phyloP scores from a whole-genome alignment of 305 asterid species.

The Rubia tinctorum region DNA sequence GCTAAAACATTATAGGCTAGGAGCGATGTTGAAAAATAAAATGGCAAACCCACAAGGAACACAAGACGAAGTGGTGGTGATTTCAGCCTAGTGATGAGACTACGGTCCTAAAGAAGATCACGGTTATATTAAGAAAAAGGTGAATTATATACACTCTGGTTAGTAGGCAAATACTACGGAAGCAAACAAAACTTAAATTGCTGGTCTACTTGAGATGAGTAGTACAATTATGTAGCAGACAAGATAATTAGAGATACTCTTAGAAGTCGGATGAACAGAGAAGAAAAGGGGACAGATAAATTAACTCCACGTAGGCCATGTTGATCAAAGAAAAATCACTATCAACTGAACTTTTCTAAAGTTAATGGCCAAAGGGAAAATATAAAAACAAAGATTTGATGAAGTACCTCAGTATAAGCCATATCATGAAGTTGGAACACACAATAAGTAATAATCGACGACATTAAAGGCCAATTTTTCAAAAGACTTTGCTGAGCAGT shows the following conservation, averaged over 20 bases:
- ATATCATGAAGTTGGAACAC: constrained; percentile 83
- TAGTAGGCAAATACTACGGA: not conserved
- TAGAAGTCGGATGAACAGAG: not conserved
- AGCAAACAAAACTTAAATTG: constrained; percentile 1
- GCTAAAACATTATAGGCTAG: not conserved
- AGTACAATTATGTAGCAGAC: not conserved
- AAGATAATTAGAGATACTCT: not conserved
- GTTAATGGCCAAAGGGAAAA: not conserved
- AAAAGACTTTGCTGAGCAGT: constrained; percentile 38
- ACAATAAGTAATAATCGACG: constrained; percentile 67
- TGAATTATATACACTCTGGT: not conserved
- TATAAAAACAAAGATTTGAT: not conserved
- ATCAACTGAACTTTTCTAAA: not conserved
- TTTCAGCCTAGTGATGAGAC: not conserved
- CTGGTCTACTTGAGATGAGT: not conserved
- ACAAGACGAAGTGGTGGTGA: not conserved
- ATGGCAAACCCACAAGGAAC: not conserved
- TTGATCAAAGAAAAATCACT: not conserved
- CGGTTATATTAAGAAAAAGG: not conserved
- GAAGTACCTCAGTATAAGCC: constrained; percentile 74
- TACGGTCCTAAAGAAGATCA: not conserved
- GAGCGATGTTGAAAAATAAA: not conserved
- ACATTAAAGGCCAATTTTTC: constrained; percentile 74
- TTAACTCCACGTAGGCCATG: not conserved
- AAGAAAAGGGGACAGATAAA: not conserved